A percentile compares a stretch with the other conserved stretches of the same genome.
Evolutionary conservation across 78 protist species (phyloP).

Genomic region (Chrysochromulina tobinii): DNA sequence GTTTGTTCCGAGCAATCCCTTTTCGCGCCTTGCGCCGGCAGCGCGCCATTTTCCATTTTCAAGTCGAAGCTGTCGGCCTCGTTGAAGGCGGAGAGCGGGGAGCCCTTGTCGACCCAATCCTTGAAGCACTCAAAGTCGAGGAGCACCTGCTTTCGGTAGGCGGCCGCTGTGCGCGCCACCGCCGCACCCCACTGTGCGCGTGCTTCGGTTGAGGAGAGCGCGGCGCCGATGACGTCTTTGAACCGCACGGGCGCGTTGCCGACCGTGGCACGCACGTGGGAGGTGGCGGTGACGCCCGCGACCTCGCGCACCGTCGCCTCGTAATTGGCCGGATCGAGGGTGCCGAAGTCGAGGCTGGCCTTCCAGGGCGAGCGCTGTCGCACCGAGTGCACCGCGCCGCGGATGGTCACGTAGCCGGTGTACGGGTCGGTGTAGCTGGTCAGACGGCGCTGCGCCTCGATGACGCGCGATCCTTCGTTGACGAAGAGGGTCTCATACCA

Average conservation of each 20-base stretch:
- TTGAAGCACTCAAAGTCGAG: not conserved
- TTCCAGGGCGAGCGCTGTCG: constrained; percentile 24
- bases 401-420: not conserved
- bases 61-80: too few relatives aligned
- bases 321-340: not conserved
- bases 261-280: not conserved
- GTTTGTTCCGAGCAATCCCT: too few relatives aligned
- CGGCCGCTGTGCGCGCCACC: not conserved
- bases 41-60: too few relatives aligned
- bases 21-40: too few relatives aligned
- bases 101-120: not conserved
- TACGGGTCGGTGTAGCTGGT: not conserved
- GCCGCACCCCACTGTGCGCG: not conserved
- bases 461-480: constrained; percentile 8
- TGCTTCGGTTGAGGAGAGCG: not conserved
- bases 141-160: not conserved
- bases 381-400: not conserved
- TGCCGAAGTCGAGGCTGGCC: not conserved
- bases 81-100: too few relatives aligned
- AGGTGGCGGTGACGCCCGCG: not conserved
- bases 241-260: not conserved
- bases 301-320: not conserved
- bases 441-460: not conserved
- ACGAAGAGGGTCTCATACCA: not conserved
- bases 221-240: not conserved